Evolutionary conservation across 169 alveolate genomes (phyloP), one percentile per base, ranked within the genome.

Genomic region (Plasmodium adleri): DNA sequence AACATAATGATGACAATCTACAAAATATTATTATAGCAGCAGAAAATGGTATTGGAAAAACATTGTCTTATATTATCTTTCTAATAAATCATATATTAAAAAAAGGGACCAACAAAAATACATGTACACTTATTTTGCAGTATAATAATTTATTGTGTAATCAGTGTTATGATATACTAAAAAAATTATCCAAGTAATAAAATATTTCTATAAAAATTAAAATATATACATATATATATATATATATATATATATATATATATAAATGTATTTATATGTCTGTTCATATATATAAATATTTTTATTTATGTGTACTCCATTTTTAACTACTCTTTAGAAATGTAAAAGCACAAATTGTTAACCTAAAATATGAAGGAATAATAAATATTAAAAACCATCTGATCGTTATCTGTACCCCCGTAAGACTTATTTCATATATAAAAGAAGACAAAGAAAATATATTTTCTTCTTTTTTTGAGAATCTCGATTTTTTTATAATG

Each of bases 1-100:
- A 88, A 88, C 95, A 87, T 98, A 97, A 76, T n/a, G n/a, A 17
- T 70, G 78, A 67, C 12, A 66, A 64, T 2, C n/a, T 78, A 22
- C 32, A 70, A 64, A 78, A 78, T 66, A 17, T 78, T 20, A 78
- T 78, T 43, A 78, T 78, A 56, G 89, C 64, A 15, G 89, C 89
- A 49, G 89, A 78, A 78, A 78, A 78, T 78, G 89, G 89, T 15
- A 78, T 78, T 50, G 89, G 89, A 15, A 78, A 78, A 78, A 78
- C 89, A 6, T 50, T 78, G n/a, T 78, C 89, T 15, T 78, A 78
- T 26, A 78, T 78, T 52, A 78, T 78, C 50, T 49, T 78, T 12
- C 59, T 78, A 50, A 22, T 78, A 58, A 78, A 78, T 47, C 89
- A 78, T 60, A 64, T 78, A 28, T 45, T 78, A 24, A 74, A 62